These are phyloP conservation scores for Fraxinus excelsior DNA, from an alignment of 257 asterid genomes.

Conservation along the genomic window DNA sequence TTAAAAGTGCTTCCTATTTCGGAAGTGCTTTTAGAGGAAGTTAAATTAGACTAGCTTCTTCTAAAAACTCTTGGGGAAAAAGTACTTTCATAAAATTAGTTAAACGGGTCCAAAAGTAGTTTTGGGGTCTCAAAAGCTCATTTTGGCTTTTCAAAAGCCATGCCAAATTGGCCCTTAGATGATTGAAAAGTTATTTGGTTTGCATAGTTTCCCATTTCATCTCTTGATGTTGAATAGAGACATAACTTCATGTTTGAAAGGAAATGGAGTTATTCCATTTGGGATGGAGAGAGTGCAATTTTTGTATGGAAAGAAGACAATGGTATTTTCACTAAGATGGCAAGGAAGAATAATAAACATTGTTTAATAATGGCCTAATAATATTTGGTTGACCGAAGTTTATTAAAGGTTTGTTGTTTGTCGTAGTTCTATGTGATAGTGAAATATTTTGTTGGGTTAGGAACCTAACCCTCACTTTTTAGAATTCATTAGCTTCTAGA, in stretches of 20 bases:
- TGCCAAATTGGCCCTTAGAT: neutral
- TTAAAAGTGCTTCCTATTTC: too few species aligned
- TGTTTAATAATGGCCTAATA: neutral
- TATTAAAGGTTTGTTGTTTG: neutral
- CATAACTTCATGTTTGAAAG: neutral
- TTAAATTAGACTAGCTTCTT: too few species aligned
- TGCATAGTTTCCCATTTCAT: neutral
- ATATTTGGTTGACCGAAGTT: neutral
- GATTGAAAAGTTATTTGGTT: neutral
- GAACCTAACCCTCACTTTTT: neutral
- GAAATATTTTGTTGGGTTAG: neutral
- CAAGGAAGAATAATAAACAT: neutral
- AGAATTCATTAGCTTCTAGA: slow-evolving; percentile 7
- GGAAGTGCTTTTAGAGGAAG: too few species aligned
- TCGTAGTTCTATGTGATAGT: neutral
- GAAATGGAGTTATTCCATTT: neutral
- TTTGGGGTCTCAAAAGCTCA: too few species aligned
- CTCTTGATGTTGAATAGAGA: neutral
- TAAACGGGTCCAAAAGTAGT: too few species aligned
- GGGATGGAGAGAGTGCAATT: neutral
- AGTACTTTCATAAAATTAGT: too few species aligned
- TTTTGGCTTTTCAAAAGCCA: too few species aligned
- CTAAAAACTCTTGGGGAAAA: too few species aligned
- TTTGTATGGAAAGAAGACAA: neutral
- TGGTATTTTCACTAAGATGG: neutral